A percentile compares a stretch with the other conserved stretches of the same genome.
phyloP scores from a whole-genome alignment of 2,329 filamentous ascomycete genomes.

The Lojkania enalia region DNA sequence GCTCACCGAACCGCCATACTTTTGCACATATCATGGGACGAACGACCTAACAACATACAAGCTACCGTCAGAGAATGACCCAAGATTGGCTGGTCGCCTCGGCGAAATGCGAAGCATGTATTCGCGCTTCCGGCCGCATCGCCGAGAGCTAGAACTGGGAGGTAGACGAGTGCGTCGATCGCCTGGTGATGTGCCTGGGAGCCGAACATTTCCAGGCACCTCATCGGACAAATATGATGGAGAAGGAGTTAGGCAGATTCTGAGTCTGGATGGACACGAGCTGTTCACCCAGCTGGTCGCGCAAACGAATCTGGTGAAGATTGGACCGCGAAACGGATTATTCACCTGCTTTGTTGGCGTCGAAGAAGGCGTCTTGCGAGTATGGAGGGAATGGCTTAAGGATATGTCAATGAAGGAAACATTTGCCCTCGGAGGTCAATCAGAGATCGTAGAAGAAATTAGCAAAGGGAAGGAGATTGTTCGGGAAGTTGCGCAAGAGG shows the following conservation, averaged over 20 bases:
- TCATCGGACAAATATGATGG: conserved; percentile 35
- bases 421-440: conserved; percentile 16
- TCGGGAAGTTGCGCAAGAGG: conserved; percentile 16
- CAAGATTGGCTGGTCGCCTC: conserved; percentile 41
- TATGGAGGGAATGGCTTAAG: conserved; percentile 74
- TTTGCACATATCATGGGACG: conserved; percentile 69
- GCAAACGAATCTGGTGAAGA: conserved; percentile 68
- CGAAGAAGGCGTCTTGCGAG: conserved; percentile 67
- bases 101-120: conserved; percentile 62
- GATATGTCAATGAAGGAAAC: conserved; percentile 39
- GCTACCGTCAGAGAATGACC: conserved; percentile 37
- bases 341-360: conserved; percentile 68
- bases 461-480: conserved; percentile 26
- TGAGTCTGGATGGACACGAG: conserved; percentile 70
- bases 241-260: conserved; percentile 59
- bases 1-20: conserved; percentile 68
- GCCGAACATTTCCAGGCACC: conserved; percentile 43
- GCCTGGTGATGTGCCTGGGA: conserved; percentile 53
- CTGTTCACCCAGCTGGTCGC: conserved; percentile 75
- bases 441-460: conserved; percentile 27
- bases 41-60: conserved; percentile 57
- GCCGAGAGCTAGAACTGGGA: conserved; percentile 55
- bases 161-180: conserved; percentile 44
- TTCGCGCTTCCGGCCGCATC: conserved; percentile 69
- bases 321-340: conserved; percentile 62